Percentiles rank a stretch among this genome's conserved stretches.
These are phyloP conservation scores for Tulasnella sp. DNA, from an alignment of 768 basidiomycete genomes.

Conservation along the genomic window DNA sequence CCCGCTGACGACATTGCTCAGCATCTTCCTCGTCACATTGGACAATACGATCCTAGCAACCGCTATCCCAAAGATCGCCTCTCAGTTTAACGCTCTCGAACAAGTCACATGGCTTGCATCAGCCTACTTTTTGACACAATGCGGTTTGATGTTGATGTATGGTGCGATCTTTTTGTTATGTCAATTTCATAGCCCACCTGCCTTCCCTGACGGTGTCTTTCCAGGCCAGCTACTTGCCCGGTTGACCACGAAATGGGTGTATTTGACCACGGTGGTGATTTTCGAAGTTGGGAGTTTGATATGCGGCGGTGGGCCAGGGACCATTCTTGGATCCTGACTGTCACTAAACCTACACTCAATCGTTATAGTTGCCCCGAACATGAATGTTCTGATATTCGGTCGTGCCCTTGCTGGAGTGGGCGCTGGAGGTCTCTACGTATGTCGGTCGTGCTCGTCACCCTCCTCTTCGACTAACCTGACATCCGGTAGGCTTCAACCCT, in stretches of 20 bases:
- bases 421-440: constrained; percentile 29
- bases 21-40: constrained; percentile 14
- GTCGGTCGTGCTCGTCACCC: constrained; percentile 22
- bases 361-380: constrained; percentile 21
- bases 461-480: constrained; percentile 3
- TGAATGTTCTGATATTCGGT: constrained; percentile 31
- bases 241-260: constrained; percentile 27
- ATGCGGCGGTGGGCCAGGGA: constrained; percentile 27
- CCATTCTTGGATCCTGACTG: neutral
- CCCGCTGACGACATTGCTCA: too few species aligned
- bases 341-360: constrained; percentile 20
- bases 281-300: constrained; percentile 37
- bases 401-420: constrained; percentile 37
- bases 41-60: constrained; percentile 16
- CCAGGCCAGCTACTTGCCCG: constrained; percentile 7
- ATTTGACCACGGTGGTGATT: constrained; percentile 22
- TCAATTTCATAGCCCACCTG: neutral
- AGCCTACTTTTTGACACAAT: constrained; percentile 19
- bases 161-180: neutral
- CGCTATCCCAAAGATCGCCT: constrained; percentile 14
- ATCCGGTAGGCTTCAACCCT: too few species aligned
- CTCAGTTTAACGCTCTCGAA: constrained; percentile 16
- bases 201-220: neutral
- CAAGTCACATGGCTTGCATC: constrained; percentile 19
- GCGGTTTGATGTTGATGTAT: constrained; percentile 16